Percentiles rank a stretch among this genome's conserved stretches.
These are phyloP conservation scores for Bisporella sp. DNA, from an alignment of 2,329 filamentous ascomycete genomes.

Conservation along the genomic window DNA sequence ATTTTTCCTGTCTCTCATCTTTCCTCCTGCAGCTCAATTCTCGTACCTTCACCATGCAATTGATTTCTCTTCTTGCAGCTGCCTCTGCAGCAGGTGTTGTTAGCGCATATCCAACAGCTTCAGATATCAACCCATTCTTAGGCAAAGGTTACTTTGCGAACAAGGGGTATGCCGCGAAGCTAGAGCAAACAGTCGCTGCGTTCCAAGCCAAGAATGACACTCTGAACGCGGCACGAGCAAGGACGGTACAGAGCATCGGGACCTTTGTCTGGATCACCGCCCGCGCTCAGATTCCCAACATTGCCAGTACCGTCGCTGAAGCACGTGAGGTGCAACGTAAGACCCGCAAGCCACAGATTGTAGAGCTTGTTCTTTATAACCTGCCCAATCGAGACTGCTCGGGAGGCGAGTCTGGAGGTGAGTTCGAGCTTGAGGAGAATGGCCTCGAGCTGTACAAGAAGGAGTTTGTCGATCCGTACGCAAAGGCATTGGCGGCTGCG, in stretches of 20 bases:
- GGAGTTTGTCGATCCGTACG: constrained; percentile 33
- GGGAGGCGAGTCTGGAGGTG: constrained; percentile 56
- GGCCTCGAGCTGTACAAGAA: constrained; percentile 42
- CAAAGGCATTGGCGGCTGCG: constrained; percentile 30
- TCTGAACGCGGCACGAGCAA: constrained; percentile 31
- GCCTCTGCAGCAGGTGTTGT: too few species aligned
- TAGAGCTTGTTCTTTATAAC: constrained; percentile 54
- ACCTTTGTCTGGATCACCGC: constrained; percentile 39
- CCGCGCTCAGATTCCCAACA: constrained; percentile 29
- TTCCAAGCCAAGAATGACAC: constrained; percentile 31
- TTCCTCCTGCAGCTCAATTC: too few species aligned
- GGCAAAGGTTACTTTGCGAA: constrained; percentile 42
- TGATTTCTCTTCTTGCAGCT: too few species aligned
- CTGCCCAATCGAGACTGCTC: constrained; percentile 58
- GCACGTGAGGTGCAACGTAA: constrained; percentile 32
- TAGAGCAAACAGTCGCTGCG: constrained; percentile 31
- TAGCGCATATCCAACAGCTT: not conserved
- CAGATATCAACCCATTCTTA: constrained; percentile 36
- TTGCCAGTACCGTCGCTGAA: constrained; percentile 33
- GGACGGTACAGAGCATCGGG: constrained; percentile 32
- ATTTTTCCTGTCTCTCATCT: too few species aligned
- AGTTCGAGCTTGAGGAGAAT: constrained; percentile 46
- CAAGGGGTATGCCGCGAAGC: constrained; percentile 35
- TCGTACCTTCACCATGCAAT: too few species aligned
- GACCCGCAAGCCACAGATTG: constrained; percentile 25